Base-by-base conservation (phyloP, 139 green algal genomes). In the Spirogloea muscicola region DNA sequence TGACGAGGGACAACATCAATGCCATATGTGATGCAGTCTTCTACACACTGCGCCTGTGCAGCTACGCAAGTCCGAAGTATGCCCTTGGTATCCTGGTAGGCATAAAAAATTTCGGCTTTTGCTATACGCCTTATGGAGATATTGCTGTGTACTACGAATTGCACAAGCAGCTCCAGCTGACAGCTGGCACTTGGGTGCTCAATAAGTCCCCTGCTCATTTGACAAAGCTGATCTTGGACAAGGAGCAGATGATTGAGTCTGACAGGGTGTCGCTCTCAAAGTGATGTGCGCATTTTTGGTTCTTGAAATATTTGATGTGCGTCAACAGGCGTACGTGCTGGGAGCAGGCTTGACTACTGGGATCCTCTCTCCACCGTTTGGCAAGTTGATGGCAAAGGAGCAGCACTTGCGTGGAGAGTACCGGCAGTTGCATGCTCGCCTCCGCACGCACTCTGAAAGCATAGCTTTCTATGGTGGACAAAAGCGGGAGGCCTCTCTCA, bases 11-110 rank as follows among this genome's bases (percentile, higher is more conserved):
- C 67, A 74, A 80, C 58, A 59, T 87, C 13, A 64, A 66, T 2
- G 79, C 77, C 4, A 39, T 75, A 1, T 64, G 89, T 27, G 88
- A 92, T 64, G 82, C 84, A 4, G 38, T 60, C 51, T 91, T 92
- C 60, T 92, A 88, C 64, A 66, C 83, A 10, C 85, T 70, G 34
- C 61, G 79, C 49, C 82, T 92, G 43, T 59, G 70, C 37, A 62
- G 49, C 3, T 92, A 92, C 79, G 85, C 77, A 21, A 51, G 79
- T 10, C 66, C 89, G 81, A 84, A 76, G 39, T 92, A 92, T 77
- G 88, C 88, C 2, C 55, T 74, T 1, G 79, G 69, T 61, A 88
- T 92, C 36, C 36, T 91, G 16, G 88, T 44, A 0, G 90, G 90
- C 42, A 86, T 31, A 55, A n/a, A 55, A 55, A 55, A 55, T 55